Evolutionary conservation across 2,329 filamentous ascomycete genomes (phyloP), one percentile per base, ranked within the genome.

Genomic region (Alternaria postmessia): DNA sequence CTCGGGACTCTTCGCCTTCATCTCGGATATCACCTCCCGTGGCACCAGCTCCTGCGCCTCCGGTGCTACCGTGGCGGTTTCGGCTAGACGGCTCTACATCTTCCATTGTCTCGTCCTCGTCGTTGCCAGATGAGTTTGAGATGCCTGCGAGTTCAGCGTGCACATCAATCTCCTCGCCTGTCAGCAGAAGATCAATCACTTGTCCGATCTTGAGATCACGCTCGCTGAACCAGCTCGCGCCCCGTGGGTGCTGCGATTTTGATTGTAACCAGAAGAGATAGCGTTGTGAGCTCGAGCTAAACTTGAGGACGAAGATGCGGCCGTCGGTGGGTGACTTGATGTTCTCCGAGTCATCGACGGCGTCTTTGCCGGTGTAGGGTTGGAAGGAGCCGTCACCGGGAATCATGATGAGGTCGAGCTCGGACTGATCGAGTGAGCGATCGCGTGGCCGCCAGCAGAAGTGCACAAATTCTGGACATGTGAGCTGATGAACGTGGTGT

Each of bases 181-280:
- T 92, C 52, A 99, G 83, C 41, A 98, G 82, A 38, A 84, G 83
- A 79, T 98, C 89, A 61, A 98, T 92, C 59, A 98, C 90, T 58
- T 95, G 88, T 30, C 93, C 94, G 65, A 97, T 89, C 82, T 93
- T 94, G 72, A 90, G 84, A 78, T 98, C 94, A 57, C 94, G 87
- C 51, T 90, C 87, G 80, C 93, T 96, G 81, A 96, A 91, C 86
- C 88, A 93, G 80, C 87, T 89, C 7, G 89, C 82, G 51, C 84
- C 90, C 76, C 81, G 86, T 66, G 83, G 86, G 75, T 88, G 88
- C 81, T 97, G 93, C 32, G 90, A 87, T 80, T 94, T 94, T 30
- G 93, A 95, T 81, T 99, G 95, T 75, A 99, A 84, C 94, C 94
- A 99, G 84, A 98, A 99, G 61, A 97, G 85, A 80, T 98, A 86